A percentile compares a stretch with the other conserved stretches of the same genome.
Conservation (phyloP, 2,329 filamentous ascomycete genomes). For the Epichloe glyceriae region DNA sequence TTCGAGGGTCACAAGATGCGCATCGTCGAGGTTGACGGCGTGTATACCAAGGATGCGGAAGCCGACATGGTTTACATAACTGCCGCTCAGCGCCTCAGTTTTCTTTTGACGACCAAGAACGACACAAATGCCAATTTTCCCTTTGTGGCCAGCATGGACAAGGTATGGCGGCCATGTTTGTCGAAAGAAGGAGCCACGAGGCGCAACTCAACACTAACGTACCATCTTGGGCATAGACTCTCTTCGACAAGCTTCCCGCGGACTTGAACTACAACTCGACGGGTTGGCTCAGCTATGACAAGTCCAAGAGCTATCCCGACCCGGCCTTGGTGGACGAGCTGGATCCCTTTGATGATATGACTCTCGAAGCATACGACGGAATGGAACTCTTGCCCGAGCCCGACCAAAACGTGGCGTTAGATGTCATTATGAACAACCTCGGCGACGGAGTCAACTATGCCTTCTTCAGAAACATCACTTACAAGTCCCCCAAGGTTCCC, state of each 20-base stretch:
- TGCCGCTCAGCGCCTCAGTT: conserved; percentile 53
- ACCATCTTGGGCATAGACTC: conserved; percentile 24
- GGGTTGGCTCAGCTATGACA: conserved; percentile 50
- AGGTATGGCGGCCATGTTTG: conserved; percentile 23
- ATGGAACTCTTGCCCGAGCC: conserved; percentile 46
- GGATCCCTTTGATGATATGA: conserved; percentile 60
- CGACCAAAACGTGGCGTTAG: conserved; percentile 49
- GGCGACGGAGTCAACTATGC: conserved; percentile 47
- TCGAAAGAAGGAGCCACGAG: not conserved
- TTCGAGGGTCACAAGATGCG: conserved; percentile 54
- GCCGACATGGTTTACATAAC: conserved; percentile 53
- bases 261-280: conserved; percentile 57
- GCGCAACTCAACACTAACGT: not conserved
- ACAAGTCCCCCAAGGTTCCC: conserved; percentile 61
- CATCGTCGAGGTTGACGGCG: conserved; percentile 61
- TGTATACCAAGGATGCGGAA: conserved; percentile 49
- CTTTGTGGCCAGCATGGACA: conserved; percentile 58
- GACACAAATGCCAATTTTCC: conserved; percentile 50
- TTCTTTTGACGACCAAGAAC: conserved; percentile 50
- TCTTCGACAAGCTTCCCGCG: conserved; percentile 57
- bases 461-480: conserved; percentile 69
- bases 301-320: conserved; percentile 28
- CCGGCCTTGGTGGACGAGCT: conserved; percentile 48
- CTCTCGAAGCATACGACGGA: conserved; percentile 55
- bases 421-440: conserved; percentile 49